Conservation (phyloP, 768 basidiomycete genomes). For the Tylopilus subfusipes region DNA sequence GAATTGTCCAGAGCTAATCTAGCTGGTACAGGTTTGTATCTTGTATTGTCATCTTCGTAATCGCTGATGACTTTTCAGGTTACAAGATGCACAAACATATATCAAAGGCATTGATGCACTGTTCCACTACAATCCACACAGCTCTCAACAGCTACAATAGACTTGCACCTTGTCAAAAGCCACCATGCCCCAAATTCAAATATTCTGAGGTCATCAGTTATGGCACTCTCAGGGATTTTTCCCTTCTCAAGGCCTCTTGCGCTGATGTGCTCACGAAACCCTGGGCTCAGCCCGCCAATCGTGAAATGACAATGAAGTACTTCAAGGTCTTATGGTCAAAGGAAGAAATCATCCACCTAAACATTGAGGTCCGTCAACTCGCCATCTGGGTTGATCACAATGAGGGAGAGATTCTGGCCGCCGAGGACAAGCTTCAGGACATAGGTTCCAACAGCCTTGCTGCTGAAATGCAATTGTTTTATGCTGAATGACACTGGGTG, state of each 20-base stretch:
- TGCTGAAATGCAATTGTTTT: too few species aligned
- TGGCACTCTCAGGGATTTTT: neutral
- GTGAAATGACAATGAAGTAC: neutral
- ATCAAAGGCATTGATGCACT: neutral
- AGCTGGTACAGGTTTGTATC: neutral
- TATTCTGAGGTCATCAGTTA: neutral
- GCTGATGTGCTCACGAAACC: neutral
- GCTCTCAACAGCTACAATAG: neutral
- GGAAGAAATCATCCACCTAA: neutral
- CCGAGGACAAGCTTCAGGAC: too few species aligned
- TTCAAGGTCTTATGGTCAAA: neutral
- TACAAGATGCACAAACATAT: constrained; percentile 3
- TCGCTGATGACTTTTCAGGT: neutral
- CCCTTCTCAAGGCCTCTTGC: neutral
- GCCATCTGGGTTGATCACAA: neutral
- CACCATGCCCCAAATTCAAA: neutral
- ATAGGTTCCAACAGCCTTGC: too few species aligned
- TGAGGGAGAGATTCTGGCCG: neutral
- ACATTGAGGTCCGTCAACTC: neutral
- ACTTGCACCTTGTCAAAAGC: neutral
- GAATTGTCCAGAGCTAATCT: neutral
- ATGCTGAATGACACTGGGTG: too few species aligned
- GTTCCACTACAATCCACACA: neutral
- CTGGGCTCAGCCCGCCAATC: neutral
- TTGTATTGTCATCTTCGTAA: too few species aligned